Evolutionary conservation across 2,329 filamentous ascomycete genomes (phyloP).

Genomic region (Pyricularia sp.): DNA sequence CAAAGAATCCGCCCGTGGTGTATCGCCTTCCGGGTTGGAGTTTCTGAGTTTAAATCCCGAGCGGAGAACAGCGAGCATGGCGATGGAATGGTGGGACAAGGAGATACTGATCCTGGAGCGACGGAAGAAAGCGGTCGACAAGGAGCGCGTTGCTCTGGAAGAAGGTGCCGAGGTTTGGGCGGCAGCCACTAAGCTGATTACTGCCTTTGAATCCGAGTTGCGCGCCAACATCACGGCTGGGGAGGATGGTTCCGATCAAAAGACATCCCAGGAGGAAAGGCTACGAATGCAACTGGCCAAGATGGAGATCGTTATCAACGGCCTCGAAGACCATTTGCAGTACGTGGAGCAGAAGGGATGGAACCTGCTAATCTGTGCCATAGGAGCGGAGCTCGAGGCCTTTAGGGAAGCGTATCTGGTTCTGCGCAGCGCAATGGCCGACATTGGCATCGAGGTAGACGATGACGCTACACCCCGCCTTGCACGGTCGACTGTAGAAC

Average conservation of each 20-base stretch:
- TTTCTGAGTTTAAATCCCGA: slow-evolving; percentile 50
- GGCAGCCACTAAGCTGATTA: slow-evolving; percentile 43
- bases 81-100: slow-evolving; percentile 55
- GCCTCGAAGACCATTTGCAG: slow-evolving; percentile 39
- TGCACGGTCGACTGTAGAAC: not conserved
- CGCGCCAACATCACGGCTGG: slow-evolving; percentile 36
- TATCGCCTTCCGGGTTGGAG: slow-evolving; percentile 29
- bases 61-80: slow-evolving; percentile 57
- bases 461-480: slow-evolving; percentile 14
- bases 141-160: slow-evolving; percentile 51
- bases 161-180: slow-evolving; percentile 57
- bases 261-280: slow-evolving; percentile 7
- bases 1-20: slow-evolving; percentile 10
- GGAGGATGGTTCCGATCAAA: slow-evolving; percentile 7
- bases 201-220: slow-evolving; percentile 52
- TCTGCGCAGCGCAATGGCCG: slow-evolving; percentile 16
- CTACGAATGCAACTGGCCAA: slow-evolving; percentile 31
- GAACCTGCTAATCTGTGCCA: slow-evolving; percentile 63
- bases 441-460: slow-evolving; percentile 16
- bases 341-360: slow-evolving; percentile 50
- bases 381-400: slow-evolving; percentile 45
- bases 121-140: slow-evolving; percentile 41
- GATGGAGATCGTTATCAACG: slow-evolving; percentile 42
- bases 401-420: slow-evolving; percentile 19
- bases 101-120: slow-evolving; percentile 44